Evolutionary conservation across 106 monocot genomes (phyloP).

Genomic region (Platanthera guangdongensis): DNA sequence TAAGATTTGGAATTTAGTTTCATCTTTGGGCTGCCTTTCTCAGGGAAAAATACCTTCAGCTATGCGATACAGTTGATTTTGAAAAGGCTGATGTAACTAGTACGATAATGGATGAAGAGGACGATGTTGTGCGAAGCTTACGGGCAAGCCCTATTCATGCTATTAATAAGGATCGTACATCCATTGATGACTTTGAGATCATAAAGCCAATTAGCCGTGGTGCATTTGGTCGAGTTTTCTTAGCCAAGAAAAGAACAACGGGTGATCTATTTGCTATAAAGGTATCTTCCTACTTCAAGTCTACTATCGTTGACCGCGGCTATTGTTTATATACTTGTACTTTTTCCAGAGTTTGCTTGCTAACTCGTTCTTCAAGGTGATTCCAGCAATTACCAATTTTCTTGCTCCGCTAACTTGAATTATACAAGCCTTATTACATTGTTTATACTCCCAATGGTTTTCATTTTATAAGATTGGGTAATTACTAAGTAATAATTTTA

Average conservation of each 20-base stretch:
- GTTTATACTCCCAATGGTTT: background rate
- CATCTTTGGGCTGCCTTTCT: slow-evolving; percentile 13
- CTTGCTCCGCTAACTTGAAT: background rate
- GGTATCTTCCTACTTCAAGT: slow-evolving; percentile 30
- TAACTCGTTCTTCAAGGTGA: background rate
- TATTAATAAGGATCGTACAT: slow-evolving; percentile 69
- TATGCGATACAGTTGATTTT: slow-evolving; percentile 81
- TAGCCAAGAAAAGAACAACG: slow-evolving; percentile 97
- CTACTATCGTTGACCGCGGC: background rate
- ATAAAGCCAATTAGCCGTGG: slow-evolving; percentile 98
- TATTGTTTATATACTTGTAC: background rate
- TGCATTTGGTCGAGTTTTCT: slow-evolving; percentile 97
- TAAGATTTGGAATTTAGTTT: slow-evolving; percentile 5
- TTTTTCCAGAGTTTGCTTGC: background rate
- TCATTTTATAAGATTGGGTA: background rate
- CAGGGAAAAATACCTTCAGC: slow-evolving; percentile 94
- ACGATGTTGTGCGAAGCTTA: slow-evolving; percentile 82
- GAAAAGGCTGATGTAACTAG: slow-evolving; percentile 84
- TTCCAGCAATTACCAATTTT: background rate
- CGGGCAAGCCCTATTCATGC: slow-evolving; percentile 85
- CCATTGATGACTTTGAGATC: slow-evolving; percentile 99
- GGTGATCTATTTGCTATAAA: slow-evolving; percentile 99
- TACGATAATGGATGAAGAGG: slow-evolving; percentile 86
- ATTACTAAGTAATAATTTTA: background rate
- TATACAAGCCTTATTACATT: background rate